Evolutionary conservation across 2,329 filamentous ascomycete genomes (phyloP).

Genomic region (Apiospora koreana): DNA sequence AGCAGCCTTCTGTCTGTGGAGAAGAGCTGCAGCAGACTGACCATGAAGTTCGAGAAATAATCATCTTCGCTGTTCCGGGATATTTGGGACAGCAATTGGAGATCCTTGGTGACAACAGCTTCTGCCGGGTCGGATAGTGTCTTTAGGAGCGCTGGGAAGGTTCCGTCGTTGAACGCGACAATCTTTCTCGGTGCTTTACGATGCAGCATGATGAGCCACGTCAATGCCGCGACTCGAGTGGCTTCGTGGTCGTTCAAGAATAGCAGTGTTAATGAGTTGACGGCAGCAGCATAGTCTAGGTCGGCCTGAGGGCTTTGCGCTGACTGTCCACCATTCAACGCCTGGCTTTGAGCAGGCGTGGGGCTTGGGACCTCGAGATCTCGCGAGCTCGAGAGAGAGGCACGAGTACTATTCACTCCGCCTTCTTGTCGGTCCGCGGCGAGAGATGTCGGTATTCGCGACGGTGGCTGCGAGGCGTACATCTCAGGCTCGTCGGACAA

Average conservation of each 20-base stretch:
- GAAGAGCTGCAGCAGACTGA: conserved; percentile 91
- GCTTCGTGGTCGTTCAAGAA: conserved; percentile 97
- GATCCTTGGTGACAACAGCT: conserved; percentile 90
- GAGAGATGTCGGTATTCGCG: conserved; percentile 43
- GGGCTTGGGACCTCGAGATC: conserved; percentile 56
- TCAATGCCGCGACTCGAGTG: conserved; percentile 88
- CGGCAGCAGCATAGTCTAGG: conserved; percentile 93
- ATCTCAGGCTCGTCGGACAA: conserved; percentile 70
- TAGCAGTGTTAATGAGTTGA: conserved; percentile 87
- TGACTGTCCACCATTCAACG: conserved; percentile 40
- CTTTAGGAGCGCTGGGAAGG: conserved; percentile 93
- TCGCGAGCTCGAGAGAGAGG: conserved; percentile 53
- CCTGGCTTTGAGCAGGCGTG: conserved; percentile 51
- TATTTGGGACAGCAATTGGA: conserved; percentile 93
- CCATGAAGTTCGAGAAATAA: conserved; percentile 98
- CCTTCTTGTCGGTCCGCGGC: conserved; percentile 48
- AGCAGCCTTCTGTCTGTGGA: conserved; percentile 89
- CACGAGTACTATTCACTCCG: conserved; percentile 46
- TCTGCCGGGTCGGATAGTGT: conserved; percentile 95
- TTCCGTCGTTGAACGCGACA: conserved; percentile 93
- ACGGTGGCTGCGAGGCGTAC: conserved; percentile 34
- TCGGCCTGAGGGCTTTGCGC: conserved; percentile 59
- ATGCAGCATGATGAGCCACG: conserved; percentile 97
- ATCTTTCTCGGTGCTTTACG: conserved; percentile 92
- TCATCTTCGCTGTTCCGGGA: conserved; percentile 95